Base-by-base conservation (phyloP, 306 rosid species). In the Crotalaria pallida region DNA sequence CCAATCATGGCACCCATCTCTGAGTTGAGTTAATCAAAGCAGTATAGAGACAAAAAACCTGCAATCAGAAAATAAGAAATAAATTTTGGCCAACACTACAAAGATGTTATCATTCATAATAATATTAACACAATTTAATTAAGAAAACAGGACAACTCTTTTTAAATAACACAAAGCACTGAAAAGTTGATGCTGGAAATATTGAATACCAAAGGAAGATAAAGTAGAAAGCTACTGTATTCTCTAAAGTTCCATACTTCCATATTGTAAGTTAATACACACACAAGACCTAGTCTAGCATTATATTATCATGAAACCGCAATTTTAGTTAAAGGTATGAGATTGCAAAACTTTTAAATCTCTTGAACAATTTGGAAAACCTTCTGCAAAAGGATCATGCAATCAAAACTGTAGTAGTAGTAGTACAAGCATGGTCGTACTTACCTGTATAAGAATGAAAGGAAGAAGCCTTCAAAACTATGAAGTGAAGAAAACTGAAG, bases 391-490 rank as follows among this genome's bases (percentile, higher is more conserved):
- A 56, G 44, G 67, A 63, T 22, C 57, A 73, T 21, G 77, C 43
- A 73, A 51, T 60, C 44, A 69, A 69, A 73, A 62, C 41, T 47
- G n/a, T n/a, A n/a, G n/a, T n/a, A n/a, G n/a, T n/a, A 41, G 45
- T 45, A 50, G 27, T 23, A 63, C 9, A 57, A n/a, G 70, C n/a
- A 33, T 9, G 40, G 43, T 67, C 56, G 48, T 27, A 38, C 68
- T 80, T 73, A 87, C 94, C 87, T 81, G 53, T 58, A 55, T 77
- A 17, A 31, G 62, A 78, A 58, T 50, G 67, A 78, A 72, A 78
- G 66, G 65, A 40, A 43, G 59, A 66, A 71, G 77, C 74, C 86
- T 63, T 84, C 80, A 61, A 75, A 67, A 64, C 61, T 67, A 40
- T 82, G 84, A 60, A 67, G 65, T 31, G 76, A 52, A 67, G 74